phyloP scores from a whole-genome alignment of 2,329 filamentous ascomycete species.

The Nothopassalora personata region DNA sequence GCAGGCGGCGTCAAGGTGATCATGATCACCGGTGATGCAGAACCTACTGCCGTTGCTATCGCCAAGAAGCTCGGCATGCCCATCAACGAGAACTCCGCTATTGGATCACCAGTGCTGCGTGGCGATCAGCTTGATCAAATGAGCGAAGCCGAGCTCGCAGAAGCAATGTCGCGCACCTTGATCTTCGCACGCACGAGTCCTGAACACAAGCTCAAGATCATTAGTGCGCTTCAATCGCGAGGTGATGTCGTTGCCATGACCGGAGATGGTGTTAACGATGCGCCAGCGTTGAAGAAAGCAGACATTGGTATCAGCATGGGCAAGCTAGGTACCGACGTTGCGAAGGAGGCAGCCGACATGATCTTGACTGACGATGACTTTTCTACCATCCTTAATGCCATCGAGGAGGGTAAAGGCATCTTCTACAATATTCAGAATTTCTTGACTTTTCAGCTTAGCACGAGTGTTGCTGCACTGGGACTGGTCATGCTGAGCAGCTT shows the following conservation, averaged over 20 bases:
- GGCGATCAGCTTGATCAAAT: conserved; percentile 93
- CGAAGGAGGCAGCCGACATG: conserved; percentile 94
- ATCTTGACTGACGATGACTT: conserved; percentile 87
- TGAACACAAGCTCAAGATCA: conserved; percentile 97
- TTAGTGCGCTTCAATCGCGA: conserved; percentile 80
- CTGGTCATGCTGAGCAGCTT: conserved; percentile 89
- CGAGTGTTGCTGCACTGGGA: conserved; percentile 85
- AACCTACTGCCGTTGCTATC: conserved; percentile 90
- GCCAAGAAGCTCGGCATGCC: conserved; percentile 93
- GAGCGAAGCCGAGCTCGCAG: conserved; percentile 76
- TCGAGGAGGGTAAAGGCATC: conserved; percentile 98
- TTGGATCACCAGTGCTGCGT: conserved; percentile 66
- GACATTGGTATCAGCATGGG: conserved; percentile 99
- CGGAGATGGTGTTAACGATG: conserved; percentile 95
- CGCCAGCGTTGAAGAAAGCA: conserved; percentile 90
- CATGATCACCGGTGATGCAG: conserved; percentile 97
- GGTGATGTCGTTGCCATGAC: conserved; percentile 99
- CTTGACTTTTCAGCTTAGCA: conserved; percentile 95
- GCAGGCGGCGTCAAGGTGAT: conserved; percentile 93
- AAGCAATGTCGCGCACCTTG: conserved; percentile 80
- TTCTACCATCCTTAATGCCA: conserved; percentile 85
- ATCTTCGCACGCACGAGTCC: conserved; percentile 96
- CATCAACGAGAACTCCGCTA: conserved; percentile 56
- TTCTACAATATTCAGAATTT: conserved; percentile 99
- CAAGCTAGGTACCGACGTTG: conserved; percentile 87